These are phyloP conservation scores for Paramyrothecium roridum DNA, from an alignment of 2,329 filamentous ascomycete species.

Conservation along the genomic window DNA sequence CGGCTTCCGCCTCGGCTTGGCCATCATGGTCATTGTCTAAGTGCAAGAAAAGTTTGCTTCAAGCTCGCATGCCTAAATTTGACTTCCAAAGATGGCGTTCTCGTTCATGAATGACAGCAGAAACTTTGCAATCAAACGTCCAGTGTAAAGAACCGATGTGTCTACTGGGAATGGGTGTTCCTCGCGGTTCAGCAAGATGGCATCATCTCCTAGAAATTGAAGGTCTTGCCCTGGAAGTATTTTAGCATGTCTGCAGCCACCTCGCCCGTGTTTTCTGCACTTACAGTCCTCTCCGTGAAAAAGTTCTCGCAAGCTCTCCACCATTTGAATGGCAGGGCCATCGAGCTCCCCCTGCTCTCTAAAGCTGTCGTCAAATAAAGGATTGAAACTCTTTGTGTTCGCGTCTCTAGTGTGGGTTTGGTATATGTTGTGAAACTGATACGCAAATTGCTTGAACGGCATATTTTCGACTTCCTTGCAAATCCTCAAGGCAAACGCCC, in stretches of 20 bases:
- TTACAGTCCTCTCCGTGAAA: conserved; percentile 42
- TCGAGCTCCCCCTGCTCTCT: conserved; percentile 44
- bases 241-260: conserved; percentile 11
- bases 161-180: conserved; percentile 45
- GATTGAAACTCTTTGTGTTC: conserved; percentile 50
- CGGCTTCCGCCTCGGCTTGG: neutral
- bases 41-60: neutral
- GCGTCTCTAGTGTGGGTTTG: conserved; percentile 52
- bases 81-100: conserved; percentile 40
- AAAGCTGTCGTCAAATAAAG: conserved; percentile 43
- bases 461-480: conserved; percentile 54
- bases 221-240: conserved; percentile 28
- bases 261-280: conserved; percentile 17
- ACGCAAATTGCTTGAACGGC: conserved; percentile 58
- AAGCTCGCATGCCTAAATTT: conserved; percentile 8
- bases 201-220: conserved; percentile 42
- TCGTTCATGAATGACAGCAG: conserved; percentile 52
- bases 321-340: conserved; percentile 40
- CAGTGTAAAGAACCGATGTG: conserved; percentile 47
- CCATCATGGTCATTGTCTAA: no score
- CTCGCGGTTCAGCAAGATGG: conserved; percentile 41
- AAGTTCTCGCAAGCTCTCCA: conserved; percentile 39
- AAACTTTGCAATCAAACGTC: conserved; percentile 51
- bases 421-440: conserved; percentile 58
- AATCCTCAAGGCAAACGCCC: conserved; percentile 40